These are phyloP conservation scores for Tagetes erecta DNA, from an alignment of 129 eudicot species.

Conservation along the genomic window DNA sequence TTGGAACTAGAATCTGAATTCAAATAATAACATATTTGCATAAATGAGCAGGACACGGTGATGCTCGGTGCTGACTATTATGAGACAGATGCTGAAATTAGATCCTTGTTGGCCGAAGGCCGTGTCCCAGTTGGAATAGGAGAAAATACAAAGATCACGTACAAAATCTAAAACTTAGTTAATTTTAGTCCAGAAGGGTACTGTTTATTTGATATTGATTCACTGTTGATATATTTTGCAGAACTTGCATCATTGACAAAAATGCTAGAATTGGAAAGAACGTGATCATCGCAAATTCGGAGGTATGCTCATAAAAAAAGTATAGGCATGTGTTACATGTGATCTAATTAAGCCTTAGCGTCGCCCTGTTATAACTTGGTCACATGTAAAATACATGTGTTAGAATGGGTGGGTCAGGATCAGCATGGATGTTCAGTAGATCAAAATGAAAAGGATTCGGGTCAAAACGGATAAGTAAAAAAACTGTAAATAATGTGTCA, in stretches of 20 bases:
- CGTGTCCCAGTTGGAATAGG: slow-evolving; percentile 95
- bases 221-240: slow-evolving; percentile 31
- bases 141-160: slow-evolving; percentile 84
- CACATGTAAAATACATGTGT: not conserved
- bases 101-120: slow-evolving; percentile 71
- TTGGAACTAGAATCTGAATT: not conserved
- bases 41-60: slow-evolving; percentile 76
- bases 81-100: slow-evolving; percentile 78
- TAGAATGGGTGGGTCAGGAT: not conserved
- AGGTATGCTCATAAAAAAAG: slow-evolving; percentile 50
- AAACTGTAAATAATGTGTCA: not conserved
- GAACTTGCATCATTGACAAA: slow-evolving; percentile 96
- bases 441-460: not conserved
- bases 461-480: not conserved
- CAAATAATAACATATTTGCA: not conserved
- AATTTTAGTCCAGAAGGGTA: slow-evolving; percentile 1
- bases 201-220: not conserved
- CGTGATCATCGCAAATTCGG: slow-evolving; percentile 86
- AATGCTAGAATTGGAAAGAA: slow-evolving; percentile 95
- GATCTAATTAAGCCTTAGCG: not conserved
- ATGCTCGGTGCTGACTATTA: slow-evolving; percentile 99
- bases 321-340: not conserved
- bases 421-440: not conserved
- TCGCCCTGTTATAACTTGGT: not conserved
- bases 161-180: slow-evolving; percentile 11